Conservation (phyloP, 2,329 filamentous ascomycete species). For the Lasiodiplodia gonubiensis region DNA sequence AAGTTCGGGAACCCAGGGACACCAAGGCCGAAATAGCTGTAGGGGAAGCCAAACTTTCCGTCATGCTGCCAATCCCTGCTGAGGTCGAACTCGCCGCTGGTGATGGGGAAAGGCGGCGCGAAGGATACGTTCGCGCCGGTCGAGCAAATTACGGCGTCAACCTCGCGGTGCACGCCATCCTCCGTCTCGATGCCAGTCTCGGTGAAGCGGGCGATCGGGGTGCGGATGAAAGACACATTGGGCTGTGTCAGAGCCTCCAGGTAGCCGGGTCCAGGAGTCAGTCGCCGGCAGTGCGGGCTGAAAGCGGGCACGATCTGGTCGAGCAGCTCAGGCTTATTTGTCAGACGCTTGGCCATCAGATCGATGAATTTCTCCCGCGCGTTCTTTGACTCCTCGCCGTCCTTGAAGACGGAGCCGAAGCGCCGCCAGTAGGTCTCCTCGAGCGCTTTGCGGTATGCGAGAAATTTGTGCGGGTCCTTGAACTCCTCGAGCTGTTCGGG, state of each 20-base stretch:
- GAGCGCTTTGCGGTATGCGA: conserved; percentile 51
- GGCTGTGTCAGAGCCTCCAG: conserved; percentile 49
- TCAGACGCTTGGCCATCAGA: conserved; percentile 46
- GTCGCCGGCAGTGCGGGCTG: conserved; percentile 40
- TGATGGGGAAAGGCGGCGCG: conserved; percentile 65
- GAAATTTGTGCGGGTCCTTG: conserved; percentile 65
- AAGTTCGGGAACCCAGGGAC: conserved; percentile 72
- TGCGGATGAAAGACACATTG: conserved; percentile 49
- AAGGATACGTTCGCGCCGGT: conserved; percentile 65
- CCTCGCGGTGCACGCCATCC: conserved; percentile 46
- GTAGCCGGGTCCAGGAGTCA: conserved; percentile 45
- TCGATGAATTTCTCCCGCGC: conserved; percentile 41
- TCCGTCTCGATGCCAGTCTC: conserved; percentile 45
- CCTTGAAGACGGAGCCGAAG: conserved; percentile 47
- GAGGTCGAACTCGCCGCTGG: conserved; percentile 58
- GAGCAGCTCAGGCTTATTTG: conserved; percentile 48
- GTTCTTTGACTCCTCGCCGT: conserved; percentile 42
- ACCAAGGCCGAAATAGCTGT: conserved; percentile 67
- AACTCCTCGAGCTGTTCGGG: conserved; percentile 63
- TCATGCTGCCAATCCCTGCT: conserved; percentile 62
- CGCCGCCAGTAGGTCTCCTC: conserved; percentile 65
- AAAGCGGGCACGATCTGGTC: conserved; percentile 51
- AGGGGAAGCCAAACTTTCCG: conserved; percentile 64
- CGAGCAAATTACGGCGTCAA: conserved; percentile 62
- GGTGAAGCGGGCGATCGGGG: conserved; percentile 48